These are phyloP conservation scores for Sphagnum fallax DNA, from an alignment of 228 moss, liverwort and hornwort species.

Conservation along the genomic window DNA sequence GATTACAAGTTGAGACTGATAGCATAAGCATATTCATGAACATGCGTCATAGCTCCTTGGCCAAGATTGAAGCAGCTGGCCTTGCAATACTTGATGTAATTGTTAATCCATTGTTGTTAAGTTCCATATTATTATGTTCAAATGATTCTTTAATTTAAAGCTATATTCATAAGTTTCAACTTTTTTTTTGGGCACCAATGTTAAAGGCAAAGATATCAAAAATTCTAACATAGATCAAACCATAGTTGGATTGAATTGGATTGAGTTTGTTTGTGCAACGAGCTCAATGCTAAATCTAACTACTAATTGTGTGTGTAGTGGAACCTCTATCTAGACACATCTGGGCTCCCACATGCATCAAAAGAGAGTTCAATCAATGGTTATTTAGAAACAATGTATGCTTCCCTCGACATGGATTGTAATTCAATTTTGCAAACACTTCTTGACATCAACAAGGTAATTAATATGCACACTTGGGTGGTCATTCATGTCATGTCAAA, in stretches of 20 bases:
- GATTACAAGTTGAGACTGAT: conserved; percentile 49
- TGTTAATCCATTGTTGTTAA: too few species aligned
- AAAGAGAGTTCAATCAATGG: conserved; percentile 68
- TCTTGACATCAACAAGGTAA: conserved; percentile 66
- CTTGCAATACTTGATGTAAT: conserved; percentile 35
- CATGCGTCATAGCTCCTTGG: conserved; percentile 48
- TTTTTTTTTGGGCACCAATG: background rate
- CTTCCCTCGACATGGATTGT: conserved; percentile 60
- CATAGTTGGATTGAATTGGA: background rate
- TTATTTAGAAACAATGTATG: conserved; percentile 52
- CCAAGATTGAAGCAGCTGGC: conserved; percentile 46
- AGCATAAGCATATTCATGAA: conserved; percentile 57
- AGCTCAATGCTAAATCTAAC: too few species aligned
- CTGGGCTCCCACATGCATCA: conserved; percentile 83
- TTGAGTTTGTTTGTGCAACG: background rate
- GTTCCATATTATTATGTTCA: background rate
- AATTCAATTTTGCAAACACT: conserved; percentile 48
- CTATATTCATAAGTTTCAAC: background rate
- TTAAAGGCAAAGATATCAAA: background rate
- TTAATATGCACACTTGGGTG: background rate
- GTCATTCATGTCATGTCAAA: background rate
- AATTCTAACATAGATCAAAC: background rate
- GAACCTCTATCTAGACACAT: conserved; percentile 76
- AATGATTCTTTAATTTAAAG: background rate
- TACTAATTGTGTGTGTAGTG: conserved; percentile 32